Percentiles rank a stretch among this genome's conserved stretches.
These are phyloP conservation scores for Xylariaceae sp. DNA, from an alignment of 2,329 filamentous ascomycete species.

Conservation along the genomic window DNA sequence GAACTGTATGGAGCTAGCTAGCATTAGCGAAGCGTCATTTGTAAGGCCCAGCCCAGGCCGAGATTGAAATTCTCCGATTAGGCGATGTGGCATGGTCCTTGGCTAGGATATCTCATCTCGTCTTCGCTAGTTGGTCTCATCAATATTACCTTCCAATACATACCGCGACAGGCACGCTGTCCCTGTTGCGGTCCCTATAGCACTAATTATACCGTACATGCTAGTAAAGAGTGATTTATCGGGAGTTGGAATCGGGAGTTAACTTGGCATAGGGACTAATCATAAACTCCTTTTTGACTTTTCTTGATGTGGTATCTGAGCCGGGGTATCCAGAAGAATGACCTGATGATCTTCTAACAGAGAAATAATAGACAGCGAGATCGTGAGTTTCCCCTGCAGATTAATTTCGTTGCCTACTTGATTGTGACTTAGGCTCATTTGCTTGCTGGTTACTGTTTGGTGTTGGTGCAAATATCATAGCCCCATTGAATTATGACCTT, in stretches of 20 bases:
- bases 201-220: not conserved
- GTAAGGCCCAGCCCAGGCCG: constrained; percentile 1
- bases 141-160: not conserved
- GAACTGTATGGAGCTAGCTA: constrained; percentile 1
- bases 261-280: no score
- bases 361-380: no score
- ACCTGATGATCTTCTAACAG: no score
- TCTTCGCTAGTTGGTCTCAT: constrained; percentile 5
- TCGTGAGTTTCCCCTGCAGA: constrained; percentile 22
- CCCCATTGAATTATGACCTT: not conserved
- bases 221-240: no score
- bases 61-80: constrained; percentile 28
- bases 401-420: constrained; percentile 21
- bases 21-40: constrained; percentile 1
- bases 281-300: no score
- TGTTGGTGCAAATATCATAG: no score
- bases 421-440: no score
- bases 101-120: constrained; percentile 18
- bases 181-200: not conserved
- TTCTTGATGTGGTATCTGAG: no score
- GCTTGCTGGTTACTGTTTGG: constrained; percentile 29
- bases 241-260: no score
- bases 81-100: constrained; percentile 18
- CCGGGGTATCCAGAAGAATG: no score
- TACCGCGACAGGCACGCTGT: not conserved